Base-by-base conservation (phyloP, 192 early-diverging fungal species). In the Hyaloraphidium curvatum region DNA sequence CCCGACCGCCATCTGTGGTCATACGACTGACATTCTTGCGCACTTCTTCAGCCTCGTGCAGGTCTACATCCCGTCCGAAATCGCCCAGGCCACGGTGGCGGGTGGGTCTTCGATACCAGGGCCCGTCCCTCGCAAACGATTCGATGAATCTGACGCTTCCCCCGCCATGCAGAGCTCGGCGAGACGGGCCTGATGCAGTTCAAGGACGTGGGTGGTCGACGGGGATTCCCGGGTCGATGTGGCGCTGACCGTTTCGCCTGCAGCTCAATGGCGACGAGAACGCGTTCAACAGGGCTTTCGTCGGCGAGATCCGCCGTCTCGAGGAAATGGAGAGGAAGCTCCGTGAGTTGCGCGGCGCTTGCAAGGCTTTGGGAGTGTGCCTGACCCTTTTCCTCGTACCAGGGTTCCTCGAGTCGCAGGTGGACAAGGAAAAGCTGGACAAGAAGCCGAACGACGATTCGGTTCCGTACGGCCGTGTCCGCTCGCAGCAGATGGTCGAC, bases 311-410 rank as follows among this genome's bases (percentile, higher is more conserved):
- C 61, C 79, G 90, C 57, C 80, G 89, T 31, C 75, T 92, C 27
- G 91, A 98, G 62, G 95, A 98, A 65, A 86, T 98, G 78, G 90
- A 96, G 64, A 80, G 95, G 53, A 87, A 86, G 56, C 70, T 91
- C 48, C 85, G 94, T 85, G 73, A 68, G 79, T 68, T 14, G 35
- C 31, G 16, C 16, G 14, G 0, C 19, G 2, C n/a, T n/a, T 51
- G 2, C 22, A 19, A 1, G 16, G 17, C 31, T 19, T 2, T 51
- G 5, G 22, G 17, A 37, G 54, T 0, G 2, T n/a, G 4, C 5
- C 19, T 23, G 14, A 13, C 52, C 25, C 21, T 28, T 57, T 41
- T 28, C 29, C 16, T 4, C 29, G 23, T 30, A 25, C 16, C 53
- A 89, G 86, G 84, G 2, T 97, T 86, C 63, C 76, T 97, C 60